Conservation (phyloP, 2,329 filamentous ascomycete genomes). For the Paecilomyces variotii region DNA sequence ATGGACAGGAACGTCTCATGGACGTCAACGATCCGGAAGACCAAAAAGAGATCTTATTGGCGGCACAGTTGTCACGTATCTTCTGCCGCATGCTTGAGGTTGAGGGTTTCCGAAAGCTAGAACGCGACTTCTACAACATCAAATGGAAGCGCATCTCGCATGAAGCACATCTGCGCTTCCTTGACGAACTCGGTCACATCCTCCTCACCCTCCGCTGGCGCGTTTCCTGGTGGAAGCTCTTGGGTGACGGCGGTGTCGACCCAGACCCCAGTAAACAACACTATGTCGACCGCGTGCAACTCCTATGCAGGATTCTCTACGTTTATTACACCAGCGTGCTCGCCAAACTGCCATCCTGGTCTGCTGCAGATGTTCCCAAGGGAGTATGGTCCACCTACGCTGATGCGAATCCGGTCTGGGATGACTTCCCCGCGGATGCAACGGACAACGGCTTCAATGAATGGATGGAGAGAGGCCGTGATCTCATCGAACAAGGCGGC, state of each 20-base stretch:
- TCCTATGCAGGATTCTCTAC: conserved; percentile 38
- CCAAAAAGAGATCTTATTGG: conserved; percentile 32
- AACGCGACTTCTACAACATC: conserved; percentile 38
- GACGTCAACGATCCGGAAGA: conserved; percentile 30
- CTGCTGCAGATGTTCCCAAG: conserved; percentile 26
- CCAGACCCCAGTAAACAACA: conserved; percentile 30
- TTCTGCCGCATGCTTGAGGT: conserved; percentile 40
- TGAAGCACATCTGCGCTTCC: conserved; percentile 34
- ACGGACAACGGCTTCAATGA: conserved; percentile 30
- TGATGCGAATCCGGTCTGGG: conserved; percentile 33
- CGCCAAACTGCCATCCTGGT: conserved; percentile 35
- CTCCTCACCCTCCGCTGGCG: conserved; percentile 38
- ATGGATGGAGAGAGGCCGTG: conserved; percentile 34
- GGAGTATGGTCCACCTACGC: conserved; percentile 35
- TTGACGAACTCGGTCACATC: conserved; percentile 32
- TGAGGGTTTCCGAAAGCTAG: conserved; percentile 37
- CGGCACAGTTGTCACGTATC: conserved; percentile 38
- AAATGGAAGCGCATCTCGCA: conserved; percentile 38
- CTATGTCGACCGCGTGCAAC: conserved; percentile 32
- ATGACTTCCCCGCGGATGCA: conserved; percentile 35
- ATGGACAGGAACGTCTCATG: conserved; percentile 27
- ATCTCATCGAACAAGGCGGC: conserved; percentile 33
- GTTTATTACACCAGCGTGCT: conserved; percentile 39
- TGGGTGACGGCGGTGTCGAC: conserved; percentile 30
- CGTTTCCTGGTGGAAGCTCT: conserved; percentile 37